Evolutionary conservation across 2,329 filamentous ascomycete genomes (phyloP).

Genomic region (Xylariaceae sp.): DNA sequence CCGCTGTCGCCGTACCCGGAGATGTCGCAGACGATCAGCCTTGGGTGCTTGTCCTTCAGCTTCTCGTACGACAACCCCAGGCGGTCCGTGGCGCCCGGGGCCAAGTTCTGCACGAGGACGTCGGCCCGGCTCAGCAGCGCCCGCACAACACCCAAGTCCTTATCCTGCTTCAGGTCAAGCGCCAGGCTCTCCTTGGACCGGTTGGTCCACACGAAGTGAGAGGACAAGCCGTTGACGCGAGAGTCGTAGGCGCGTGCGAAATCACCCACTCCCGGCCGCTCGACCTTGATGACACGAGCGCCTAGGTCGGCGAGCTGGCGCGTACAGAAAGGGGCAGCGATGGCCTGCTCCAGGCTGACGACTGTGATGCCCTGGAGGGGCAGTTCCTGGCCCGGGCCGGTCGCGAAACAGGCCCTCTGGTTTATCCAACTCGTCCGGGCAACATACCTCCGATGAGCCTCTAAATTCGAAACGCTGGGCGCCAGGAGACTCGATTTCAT

Average conservation of each 20-base stretch:
- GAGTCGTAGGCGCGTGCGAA: constrained; percentile 45
- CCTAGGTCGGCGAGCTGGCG: constrained; percentile 46
- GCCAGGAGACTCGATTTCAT: too few relatives aligned
- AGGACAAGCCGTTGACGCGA: constrained; percentile 40
- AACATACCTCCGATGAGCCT: too few relatives aligned
- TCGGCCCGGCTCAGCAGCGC: constrained; percentile 37
- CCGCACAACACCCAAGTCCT: constrained; percentile 35
- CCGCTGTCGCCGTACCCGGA: constrained; percentile 45
- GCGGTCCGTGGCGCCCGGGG: constrained; percentile 39
- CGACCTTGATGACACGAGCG: constrained; percentile 47
- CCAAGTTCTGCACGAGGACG: constrained; percentile 46
- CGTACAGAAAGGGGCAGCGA: constrained; percentile 47
- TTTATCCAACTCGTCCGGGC: too few relatives aligned
- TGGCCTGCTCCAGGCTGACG: constrained; percentile 46
- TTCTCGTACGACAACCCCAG: constrained; percentile 39
- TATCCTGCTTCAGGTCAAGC: constrained; percentile 37
- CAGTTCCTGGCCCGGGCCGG: constrained; percentile 1
- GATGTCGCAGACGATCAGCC: constrained; percentile 46
- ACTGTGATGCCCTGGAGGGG: constrained; percentile 40
- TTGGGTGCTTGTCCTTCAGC: constrained; percentile 32
- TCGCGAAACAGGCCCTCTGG: constrained; percentile 2
- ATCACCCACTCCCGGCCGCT: constrained; percentile 42
- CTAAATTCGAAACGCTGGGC: too few relatives aligned
- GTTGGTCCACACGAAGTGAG: constrained; percentile 50
- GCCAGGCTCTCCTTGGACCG: constrained; percentile 46